A percentile compares a stretch with the other conserved stretches of the same genome.
These are phyloP conservation scores for Talaromyces sp. DNA, from an alignment of 2,329 filamentous ascomycete genomes.

Conservation along the genomic window DNA sequence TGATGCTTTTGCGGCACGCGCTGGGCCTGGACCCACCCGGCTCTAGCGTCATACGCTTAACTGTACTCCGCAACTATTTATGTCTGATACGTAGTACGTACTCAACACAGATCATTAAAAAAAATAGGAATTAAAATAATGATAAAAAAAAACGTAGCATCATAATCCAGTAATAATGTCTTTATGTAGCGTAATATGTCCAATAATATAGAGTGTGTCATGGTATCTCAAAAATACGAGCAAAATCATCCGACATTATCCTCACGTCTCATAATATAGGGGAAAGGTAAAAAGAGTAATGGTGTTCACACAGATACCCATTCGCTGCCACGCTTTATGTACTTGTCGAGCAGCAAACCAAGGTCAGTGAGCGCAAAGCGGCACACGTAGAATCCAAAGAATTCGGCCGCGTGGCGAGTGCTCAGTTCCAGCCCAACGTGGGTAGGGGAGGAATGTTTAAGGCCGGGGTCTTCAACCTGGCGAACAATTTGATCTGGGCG, in stretches of 20 bases:
- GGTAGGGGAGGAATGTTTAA: constrained; percentile 86
- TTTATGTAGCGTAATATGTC: constrained; percentile 1
- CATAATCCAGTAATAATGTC: not conserved
- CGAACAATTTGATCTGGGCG: constrained; percentile 81
- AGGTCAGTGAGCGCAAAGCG: constrained; percentile 89
- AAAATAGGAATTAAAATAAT: not conserved
- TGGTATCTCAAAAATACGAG: constrained; percentile 13
- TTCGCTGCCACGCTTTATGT: constrained; percentile 91
- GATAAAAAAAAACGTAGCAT: not conserved
- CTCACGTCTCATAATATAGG: constrained; percentile 2
- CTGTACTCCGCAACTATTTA: not conserved
- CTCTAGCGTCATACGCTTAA: not conserved
- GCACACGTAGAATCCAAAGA: constrained; percentile 95
- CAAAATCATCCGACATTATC: constrained; percentile 9
- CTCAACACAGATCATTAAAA: too few species aligned
- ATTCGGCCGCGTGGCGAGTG: constrained; percentile 89
- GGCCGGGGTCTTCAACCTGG: constrained; percentile 89
- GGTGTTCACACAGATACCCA: constrained; percentile 62
- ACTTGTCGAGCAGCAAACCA: constrained; percentile 83
- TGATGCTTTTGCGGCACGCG: not conserved
- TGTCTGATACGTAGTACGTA: too few species aligned
- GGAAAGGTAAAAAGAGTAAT: not conserved
- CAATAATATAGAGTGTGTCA: not conserved
- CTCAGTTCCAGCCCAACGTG: constrained; percentile 93
- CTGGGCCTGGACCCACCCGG: not conserved